Percentiles rank a stretch among this genome's conserved stretches.
These are phyloP conservation scores for Lactuca sativa DNA, from an alignment of 129 eudicot species.

Conservation along the genomic window DNA sequence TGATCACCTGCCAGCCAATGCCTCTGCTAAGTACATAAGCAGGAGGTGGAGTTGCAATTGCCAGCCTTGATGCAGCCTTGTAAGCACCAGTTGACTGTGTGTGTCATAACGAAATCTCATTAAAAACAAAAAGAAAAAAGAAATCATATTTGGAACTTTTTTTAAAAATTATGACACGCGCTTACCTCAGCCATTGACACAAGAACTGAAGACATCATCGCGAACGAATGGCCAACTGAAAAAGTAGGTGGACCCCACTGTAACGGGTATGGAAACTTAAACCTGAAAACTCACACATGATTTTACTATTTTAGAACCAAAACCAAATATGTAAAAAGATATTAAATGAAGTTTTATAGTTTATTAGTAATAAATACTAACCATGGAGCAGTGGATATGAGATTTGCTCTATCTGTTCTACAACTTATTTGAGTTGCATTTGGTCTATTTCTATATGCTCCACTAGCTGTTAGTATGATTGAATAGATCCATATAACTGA, in stretches of 20 bases:
- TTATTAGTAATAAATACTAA: conserved; percentile 21
- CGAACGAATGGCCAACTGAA: conserved; percentile 83
- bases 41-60: conserved; percentile 99
- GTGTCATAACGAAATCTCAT: conserved; percentile 33
- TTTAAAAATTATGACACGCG: not conserved
- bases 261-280: conserved; percentile 89
- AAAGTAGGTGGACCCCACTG: conserved; percentile 99
- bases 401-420: conserved; percentile 86
- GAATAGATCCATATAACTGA: conserved; percentile 84
- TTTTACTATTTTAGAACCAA: conserved; percentile 15
- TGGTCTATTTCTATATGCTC: conserved; percentile 75
- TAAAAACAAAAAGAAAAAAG: not conserved
- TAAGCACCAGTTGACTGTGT: conserved; percentile 97
- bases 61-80: conserved; percentile 96
- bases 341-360: not conserved
- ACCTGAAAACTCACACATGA: conserved; percentile 48
- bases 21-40: conserved; percentile 98
- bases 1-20: conserved; percentile 99
- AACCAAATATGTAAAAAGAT: not conserved
- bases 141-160: not conserved
- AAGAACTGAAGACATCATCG: conserved; percentile 97
- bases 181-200: conserved; percentile 94
- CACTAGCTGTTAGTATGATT: conserved; percentile 80
- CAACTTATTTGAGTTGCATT: conserved; percentile 66
- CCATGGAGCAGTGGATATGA: conserved; percentile 98